Conservation (phyloP, 2,329 filamentous ascomycete genomes). For the Metarhizium anisopliae region DNA sequence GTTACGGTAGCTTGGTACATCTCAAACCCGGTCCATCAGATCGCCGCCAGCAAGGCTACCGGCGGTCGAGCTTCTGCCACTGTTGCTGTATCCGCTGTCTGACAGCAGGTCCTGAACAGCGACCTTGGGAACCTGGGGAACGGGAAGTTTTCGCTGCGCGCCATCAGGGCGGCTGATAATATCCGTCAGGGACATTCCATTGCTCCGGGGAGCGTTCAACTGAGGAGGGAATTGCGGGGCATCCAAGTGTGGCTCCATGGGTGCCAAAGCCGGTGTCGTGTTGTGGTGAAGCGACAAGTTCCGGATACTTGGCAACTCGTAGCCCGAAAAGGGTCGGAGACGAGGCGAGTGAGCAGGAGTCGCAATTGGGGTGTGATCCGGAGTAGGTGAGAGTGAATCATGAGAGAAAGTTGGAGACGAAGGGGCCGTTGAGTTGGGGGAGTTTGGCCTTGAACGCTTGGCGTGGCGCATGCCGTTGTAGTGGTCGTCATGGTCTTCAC, state of each 20-base stretch:
- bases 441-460: conserved; percentile 88
- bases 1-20: conserved; percentile 14
- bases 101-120: conserved; percentile 78
- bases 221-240: conserved; percentile 33
- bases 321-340: conserved; percentile 68
- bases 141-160: conserved; percentile 80
- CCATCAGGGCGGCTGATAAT: conserved; percentile 88
- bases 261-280: conserved; percentile 46
- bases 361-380: conserved; percentile 95
- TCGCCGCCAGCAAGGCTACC: conserved; percentile 71
- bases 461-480: conserved; percentile 64
- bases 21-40: conserved; percentile 47
- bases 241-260: conserved; percentile 49
- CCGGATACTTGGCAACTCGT: conserved; percentile 79
- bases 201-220: conserved; percentile 40
- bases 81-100: conserved; percentile 56
- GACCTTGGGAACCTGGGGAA: conserved; percentile 84
- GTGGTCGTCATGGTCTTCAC: conserved; percentile 68
- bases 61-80: conserved; percentile 67
- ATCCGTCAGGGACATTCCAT: conserved; percentile 76
- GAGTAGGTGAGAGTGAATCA: conserved; percentile 89
- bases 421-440: conserved; percentile 89
- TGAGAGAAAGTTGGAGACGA: conserved; percentile 95
- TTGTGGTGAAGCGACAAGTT: conserved; percentile 45
- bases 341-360: conserved; percentile 93